Percentiles rank a stretch among this genome's conserved stretches.
Conservation (phyloP, 371 early-diverging fungal genomes). For the Apophysomyces trapeziformis region DNA sequence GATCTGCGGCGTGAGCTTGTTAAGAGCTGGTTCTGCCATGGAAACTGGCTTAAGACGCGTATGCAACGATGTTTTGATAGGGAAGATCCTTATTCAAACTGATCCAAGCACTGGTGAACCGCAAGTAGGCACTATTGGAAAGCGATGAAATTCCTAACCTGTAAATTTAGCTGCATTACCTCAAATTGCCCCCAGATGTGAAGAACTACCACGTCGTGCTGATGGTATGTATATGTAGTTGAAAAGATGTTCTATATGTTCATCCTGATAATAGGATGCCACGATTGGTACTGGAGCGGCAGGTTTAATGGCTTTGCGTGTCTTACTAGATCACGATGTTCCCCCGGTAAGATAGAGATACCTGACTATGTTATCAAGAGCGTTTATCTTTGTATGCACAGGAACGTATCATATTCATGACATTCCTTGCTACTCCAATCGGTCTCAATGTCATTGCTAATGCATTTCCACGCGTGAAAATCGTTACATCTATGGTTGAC, state of each 20-base stretch:
- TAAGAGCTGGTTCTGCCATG: constrained; percentile 91
- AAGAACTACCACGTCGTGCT: constrained; percentile 63
- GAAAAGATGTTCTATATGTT: constrained; percentile 2
- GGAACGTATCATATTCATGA: constrained; percentile 82
- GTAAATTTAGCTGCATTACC: constrained; percentile 67
- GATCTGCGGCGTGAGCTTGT: constrained; percentile 84
- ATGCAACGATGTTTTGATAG: constrained; percentile 77
- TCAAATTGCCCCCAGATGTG: constrained; percentile 74
- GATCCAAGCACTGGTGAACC: constrained; percentile 84
- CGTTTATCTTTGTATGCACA: constrained; percentile 9
- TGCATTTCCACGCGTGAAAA: constrained; percentile 83
- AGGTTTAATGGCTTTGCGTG: constrained; percentile 92
- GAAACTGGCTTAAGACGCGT: constrained; percentile 84
- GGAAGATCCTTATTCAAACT: constrained; percentile 89
- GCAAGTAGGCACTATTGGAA: constrained; percentile 35
- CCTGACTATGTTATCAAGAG: constrained; percentile 6
- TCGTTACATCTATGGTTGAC: constrained; percentile 82
- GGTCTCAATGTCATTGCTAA: constrained; percentile 75
- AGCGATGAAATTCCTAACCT: not conserved
- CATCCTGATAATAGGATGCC: constrained; percentile 60
- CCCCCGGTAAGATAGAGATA: constrained; percentile 55
- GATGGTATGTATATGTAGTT: constrained; percentile 38
- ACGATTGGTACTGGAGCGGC: constrained; percentile 89
- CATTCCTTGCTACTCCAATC: constrained; percentile 77
- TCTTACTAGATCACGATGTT: constrained; percentile 87